These are phyloP conservation scores for Fraxinus dipetala DNA, from an alignment of 305 asterid genomes.

Conservation along the genomic window DNA sequence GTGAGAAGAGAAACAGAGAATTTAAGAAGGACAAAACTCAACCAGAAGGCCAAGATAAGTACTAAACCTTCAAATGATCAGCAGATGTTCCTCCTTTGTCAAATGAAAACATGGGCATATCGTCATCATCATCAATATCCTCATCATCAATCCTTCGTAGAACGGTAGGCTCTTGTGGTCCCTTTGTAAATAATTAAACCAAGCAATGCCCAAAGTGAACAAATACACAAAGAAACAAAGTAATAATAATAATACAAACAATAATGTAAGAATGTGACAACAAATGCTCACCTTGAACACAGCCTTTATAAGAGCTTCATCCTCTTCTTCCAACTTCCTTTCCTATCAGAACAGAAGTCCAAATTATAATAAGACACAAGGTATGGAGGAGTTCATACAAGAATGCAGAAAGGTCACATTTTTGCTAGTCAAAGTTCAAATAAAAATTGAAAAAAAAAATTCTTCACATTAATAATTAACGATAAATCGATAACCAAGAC, in stretches of 20 bases:
- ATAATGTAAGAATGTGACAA: neutral
- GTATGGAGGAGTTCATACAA: neutral
- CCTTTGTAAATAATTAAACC: slow-evolving; percentile 31
- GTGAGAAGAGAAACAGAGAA: neutral
- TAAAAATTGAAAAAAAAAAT: neutral
- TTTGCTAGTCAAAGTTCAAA: neutral
- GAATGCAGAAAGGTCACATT: neutral
- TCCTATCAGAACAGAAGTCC: slow-evolving; percentile 35
- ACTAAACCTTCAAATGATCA: slow-evolving; percentile 40
- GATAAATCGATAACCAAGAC: neutral
- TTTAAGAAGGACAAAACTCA: neutral
- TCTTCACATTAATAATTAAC: neutral
- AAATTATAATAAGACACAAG: neutral
- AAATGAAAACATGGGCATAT: slow-evolving; percentile 22
- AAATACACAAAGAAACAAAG: neutral
- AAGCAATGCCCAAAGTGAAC: neutral
- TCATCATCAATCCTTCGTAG: slow-evolving; percentile 58
- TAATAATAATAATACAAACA: neutral
- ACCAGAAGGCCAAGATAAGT: neutral
- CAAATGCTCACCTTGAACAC: slow-evolving; percentile 40
- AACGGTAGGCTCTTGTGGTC: slow-evolving; percentile 38
- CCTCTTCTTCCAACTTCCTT: slow-evolving; percentile 59
- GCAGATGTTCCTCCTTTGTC: slow-evolving; percentile 29
- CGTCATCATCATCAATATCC: slow-evolving; percentile 42
- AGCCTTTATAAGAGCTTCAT: slow-evolving; percentile 62